Percentiles rank a stretch among this genome's conserved stretches.
These are phyloP conservation scores for Dryadomyces quercus-mongolicae DNA, from an alignment of 2,329 filamentous ascomycete species.

Conservation along the genomic window DNA sequence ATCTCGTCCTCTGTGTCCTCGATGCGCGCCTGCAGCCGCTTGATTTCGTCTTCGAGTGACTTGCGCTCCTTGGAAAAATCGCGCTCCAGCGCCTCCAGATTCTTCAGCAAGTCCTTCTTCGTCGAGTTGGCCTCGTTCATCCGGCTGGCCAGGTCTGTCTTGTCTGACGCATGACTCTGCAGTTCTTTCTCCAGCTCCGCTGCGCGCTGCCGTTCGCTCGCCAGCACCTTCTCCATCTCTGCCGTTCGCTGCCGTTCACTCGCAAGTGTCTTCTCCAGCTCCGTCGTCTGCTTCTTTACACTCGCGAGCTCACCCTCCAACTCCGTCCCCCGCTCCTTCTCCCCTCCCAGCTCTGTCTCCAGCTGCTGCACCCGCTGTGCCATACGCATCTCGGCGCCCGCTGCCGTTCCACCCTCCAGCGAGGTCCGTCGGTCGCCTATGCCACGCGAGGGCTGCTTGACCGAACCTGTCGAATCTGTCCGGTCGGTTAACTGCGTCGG, in stretches of 20 bases:
- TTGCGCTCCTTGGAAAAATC: slow-evolving; percentile 82
- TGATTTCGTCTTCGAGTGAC: slow-evolving; percentile 70
- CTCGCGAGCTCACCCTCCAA: neutral
- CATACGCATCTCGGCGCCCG: slow-evolving; percentile 23
- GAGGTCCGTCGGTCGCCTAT: slow-evolving; percentile 32
- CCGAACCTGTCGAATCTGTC: slow-evolving; percentile 35
- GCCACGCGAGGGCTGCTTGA: slow-evolving; percentile 25
- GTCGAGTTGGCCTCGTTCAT: slow-evolving; percentile 82
- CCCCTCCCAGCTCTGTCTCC: slow-evolving; percentile 65
- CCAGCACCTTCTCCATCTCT: slow-evolving; percentile 11
- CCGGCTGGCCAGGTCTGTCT: slow-evolving; percentile 51
- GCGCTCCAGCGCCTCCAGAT: slow-evolving; percentile 82
- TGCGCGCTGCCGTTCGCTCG: slow-evolving; percentile 19
- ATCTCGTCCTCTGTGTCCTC: slow-evolving; percentile 91
- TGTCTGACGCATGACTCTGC: slow-evolving; percentile 27
- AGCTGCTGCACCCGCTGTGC: slow-evolving; percentile 45
- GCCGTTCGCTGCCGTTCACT: neutral
- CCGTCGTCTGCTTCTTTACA: slow-evolving; percentile 24
- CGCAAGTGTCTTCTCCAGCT: slow-evolving; percentile 28
- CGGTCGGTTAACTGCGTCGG: slow-evolving; percentile 30
- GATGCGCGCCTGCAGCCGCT: slow-evolving; percentile 59
- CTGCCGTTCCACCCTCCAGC: slow-evolving; percentile 25
- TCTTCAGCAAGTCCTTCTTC: slow-evolving; percentile 86
- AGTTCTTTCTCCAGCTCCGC: slow-evolving; percentile 51
- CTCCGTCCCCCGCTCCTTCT: slow-evolving; percentile 31